Evolutionary conservation across 768 basidiomycete genomes (phyloP).

Genomic region (Sutorius australiensis): DNA sequence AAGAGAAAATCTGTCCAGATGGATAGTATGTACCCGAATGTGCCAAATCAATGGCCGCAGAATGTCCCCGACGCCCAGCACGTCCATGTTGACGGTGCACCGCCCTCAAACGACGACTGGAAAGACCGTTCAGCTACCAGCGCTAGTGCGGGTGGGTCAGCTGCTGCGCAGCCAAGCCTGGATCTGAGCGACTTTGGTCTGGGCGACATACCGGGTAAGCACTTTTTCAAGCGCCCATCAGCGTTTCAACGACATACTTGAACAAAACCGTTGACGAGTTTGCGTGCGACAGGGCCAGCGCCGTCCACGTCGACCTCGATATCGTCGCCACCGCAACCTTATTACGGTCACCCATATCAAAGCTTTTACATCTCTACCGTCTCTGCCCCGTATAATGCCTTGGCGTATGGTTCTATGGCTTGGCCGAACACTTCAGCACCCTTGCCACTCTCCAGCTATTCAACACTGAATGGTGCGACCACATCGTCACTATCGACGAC

Average conservation of each 20-base stretch:
- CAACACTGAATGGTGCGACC: constrained; percentile 76
- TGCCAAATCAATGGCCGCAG: constrained; percentile 40
- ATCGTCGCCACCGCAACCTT: constrained; percentile 39
- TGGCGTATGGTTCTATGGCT: constrained; percentile 48
- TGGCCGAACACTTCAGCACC: constrained; percentile 42
- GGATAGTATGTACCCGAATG: constrained; percentile 47
- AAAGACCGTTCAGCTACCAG: constrained; percentile 34
- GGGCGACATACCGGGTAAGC: constrained; percentile 44
- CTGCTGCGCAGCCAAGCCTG: constrained; percentile 33
- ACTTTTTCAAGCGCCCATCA: constrained; percentile 29
- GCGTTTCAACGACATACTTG: background rate
- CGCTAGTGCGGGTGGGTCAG: constrained; percentile 23
- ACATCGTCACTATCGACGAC: constrained; percentile 37
- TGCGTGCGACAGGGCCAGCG: constrained; percentile 26
- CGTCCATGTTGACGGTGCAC: constrained; percentile 30
- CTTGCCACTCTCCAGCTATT: constrained; percentile 69
- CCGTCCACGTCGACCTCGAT: constrained; percentile 40
- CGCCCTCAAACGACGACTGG: constrained; percentile 37
- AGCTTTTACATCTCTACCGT: constrained; percentile 40
- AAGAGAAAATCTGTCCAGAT: constrained; percentile 37
- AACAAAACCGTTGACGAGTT: constrained; percentile 10
- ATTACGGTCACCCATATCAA: constrained; percentile 41
- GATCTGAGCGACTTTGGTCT: constrained; percentile 43
- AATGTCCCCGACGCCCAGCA: constrained; percentile 34
- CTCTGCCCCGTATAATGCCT: constrained; percentile 47